Conservation (phyloP, 129 eudicot species). For the Flaveria linearis region DNA sequence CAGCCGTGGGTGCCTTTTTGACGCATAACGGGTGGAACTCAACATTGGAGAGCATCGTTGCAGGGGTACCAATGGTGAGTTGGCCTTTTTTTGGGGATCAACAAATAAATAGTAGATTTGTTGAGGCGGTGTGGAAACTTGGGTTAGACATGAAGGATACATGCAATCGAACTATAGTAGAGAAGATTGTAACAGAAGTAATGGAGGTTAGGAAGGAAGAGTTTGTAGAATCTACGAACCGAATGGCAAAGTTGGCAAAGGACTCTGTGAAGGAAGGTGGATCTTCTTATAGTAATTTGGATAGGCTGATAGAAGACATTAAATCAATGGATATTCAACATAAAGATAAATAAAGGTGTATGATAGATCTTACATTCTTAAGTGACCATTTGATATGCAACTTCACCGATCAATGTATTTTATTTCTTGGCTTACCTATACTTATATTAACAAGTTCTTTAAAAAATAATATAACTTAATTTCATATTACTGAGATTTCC, state of each 20-base stretch:
- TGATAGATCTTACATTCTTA: not conserved
- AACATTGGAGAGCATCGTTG: conserved; percentile 40
- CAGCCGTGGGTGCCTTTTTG: conserved; percentile 44
- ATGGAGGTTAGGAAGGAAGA: conserved; percentile 47
- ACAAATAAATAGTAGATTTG: conserved; percentile 40
- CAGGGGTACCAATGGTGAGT: conserved; percentile 40
- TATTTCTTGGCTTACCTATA: not conserved
- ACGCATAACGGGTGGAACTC: conserved; percentile 62
- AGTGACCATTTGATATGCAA: not conserved
- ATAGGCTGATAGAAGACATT: conserved; percentile 58
- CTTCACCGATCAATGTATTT: not conserved
- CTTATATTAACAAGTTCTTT: too few relatives aligned
- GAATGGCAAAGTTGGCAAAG: conserved; percentile 32
- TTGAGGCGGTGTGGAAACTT: conserved; percentile 36
- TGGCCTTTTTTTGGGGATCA: conserved; percentile 37
- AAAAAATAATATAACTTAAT: too few relatives aligned
- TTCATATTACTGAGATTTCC: too few relatives aligned
- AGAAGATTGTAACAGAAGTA: conserved; percentile 40
- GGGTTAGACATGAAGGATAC: conserved; percentile 69
- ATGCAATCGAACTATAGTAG: conserved; percentile 40
- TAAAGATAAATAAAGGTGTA: not conserved
- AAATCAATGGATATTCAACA: conserved; percentile 26
- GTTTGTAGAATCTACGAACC: conserved; percentile 15
- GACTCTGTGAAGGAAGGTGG: conserved; percentile 50
- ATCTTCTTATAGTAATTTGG: conserved; percentile 45